These are phyloP conservation scores for Oehlia diaphana DNA, from an alignment of 192 early-diverging fungal genomes.

Conservation along the genomic window DNA sequence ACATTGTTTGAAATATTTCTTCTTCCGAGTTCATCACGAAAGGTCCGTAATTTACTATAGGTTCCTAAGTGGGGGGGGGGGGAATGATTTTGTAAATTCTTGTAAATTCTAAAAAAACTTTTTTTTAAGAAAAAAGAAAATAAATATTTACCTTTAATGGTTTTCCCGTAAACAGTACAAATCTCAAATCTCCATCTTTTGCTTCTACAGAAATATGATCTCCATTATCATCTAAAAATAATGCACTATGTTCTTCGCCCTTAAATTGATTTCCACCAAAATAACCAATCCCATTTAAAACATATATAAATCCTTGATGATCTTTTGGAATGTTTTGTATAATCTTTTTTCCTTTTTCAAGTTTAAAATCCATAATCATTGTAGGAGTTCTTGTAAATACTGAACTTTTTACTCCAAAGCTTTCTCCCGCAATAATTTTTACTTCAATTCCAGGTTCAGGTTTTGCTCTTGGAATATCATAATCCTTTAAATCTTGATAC, in stretches of 20 bases:
- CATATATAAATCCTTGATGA: slow-evolving; percentile 63
- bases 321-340: slow-evolving; percentile 56
- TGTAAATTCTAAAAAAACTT: background rate
- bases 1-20: slow-evolving; percentile 53
- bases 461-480: slow-evolving; percentile 62
- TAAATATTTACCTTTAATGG: slow-evolving; percentile 35
- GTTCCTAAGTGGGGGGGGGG: slow-evolving; percentile 28
- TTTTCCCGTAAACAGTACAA: slow-evolving; percentile 43
- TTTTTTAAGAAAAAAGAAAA: background rate
- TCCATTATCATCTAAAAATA: slow-evolving; percentile 15
- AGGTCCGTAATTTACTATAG: slow-evolving; percentile 52
- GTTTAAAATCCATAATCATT: slow-evolving; percentile 74
- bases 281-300: slow-evolving; percentile 50
- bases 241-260: slow-evolving; percentile 34
- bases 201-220: slow-evolving; percentile 20
- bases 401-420: slow-evolving; percentile 64
- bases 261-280: slow-evolving; percentile 51
- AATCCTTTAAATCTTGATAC: slow-evolving; percentile 70
- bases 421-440: slow-evolving; percentile 88
- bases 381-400: slow-evolving; percentile 80
- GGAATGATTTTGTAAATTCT: no score
- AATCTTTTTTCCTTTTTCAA: slow-evolving; percentile 57
- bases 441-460: slow-evolving; percentile 56
- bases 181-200: slow-evolving; percentile 23
- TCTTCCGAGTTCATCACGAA: slow-evolving; percentile 64